These are phyloP conservation scores for Tetrapyrgos nigripes DNA, from an alignment of 1,284 basidiomycete genomes.

Conservation along the genomic window DNA sequence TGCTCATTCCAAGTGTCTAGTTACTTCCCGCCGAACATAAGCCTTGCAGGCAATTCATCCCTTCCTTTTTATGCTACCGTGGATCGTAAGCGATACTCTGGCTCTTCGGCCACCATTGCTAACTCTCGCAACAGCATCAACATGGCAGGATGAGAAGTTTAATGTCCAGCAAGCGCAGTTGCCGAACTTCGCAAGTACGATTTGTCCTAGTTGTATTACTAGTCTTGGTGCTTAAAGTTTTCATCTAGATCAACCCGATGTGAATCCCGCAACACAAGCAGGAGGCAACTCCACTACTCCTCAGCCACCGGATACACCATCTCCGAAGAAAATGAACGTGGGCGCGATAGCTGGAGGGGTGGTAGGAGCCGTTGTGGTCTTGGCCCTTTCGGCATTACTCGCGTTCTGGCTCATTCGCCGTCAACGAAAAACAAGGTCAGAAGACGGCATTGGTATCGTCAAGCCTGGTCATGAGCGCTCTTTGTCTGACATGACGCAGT, in stretches of 20 bases:
- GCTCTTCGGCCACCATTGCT: not conserved
- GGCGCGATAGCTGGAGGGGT: not conserved
- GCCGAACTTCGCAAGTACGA: too few species aligned
- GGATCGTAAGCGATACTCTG: not conserved
- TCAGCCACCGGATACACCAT: not conserved
- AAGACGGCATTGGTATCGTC: not conserved
- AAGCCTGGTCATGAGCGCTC: not conserved
- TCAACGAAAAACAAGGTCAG: not conserved
- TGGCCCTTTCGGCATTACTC: not conserved
- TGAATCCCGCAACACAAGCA: not conserved
- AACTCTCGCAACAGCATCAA: not conserved
- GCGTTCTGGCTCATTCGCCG: not conserved
- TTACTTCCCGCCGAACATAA: not conserved
- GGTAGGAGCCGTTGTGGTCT: not conserved
- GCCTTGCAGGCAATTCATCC: not conserved
- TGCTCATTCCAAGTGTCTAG: not conserved
- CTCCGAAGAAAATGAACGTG: not conserved
- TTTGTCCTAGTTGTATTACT: not conserved
- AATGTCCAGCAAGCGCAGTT: not conserved
- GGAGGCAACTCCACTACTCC: not conserved
- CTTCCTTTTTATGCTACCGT: not conserved
- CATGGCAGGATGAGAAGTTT: not conserved
- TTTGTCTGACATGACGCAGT: not conserved
- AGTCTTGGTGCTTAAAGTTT: too few species aligned
- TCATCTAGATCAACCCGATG: not conserved